Base-by-base conservation (phyloP, 2,329 filamentous ascomycete species). In the Westerdykella aurantiaca region DNA sequence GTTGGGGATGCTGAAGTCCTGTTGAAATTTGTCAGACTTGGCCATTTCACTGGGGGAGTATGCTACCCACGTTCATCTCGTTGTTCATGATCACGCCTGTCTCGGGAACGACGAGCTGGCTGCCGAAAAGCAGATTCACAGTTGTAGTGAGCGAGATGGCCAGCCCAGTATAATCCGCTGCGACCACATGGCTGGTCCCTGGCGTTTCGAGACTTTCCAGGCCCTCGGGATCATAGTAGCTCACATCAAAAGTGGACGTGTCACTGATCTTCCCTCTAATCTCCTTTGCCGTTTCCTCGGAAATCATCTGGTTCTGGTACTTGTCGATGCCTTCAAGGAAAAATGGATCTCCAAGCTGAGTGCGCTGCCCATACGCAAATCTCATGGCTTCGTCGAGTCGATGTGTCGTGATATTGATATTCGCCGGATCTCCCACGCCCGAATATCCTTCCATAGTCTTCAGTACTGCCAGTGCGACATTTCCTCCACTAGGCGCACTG, bases 341-440 rank as follows among this genome's bases (percentile, higher is more conserved):
- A 1, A 71, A 73, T 0, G 91, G 93, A 63, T 97, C 93, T 4
- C 89, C 91, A 0, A 97, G 77, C 22, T 83, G 76, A n/a, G 81
- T 76, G 45, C 89, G 82, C 55, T 74, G 66, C 31, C 84, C 89
- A 62, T 96, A 97, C 2, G 81, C 89, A 64, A 95, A 97, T 17
- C 88, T 80, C 71, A 95, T 88, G 11, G 89, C 85, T 72, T 97
- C 93, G 58, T 88, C 81, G 51, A 95, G 77, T 12, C 86, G 80
- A 67, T 97, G 93, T 0, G 83, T 84, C 31, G 83, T 88, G 0
- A 94, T 70, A 53, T 88, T 83, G 16, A 78, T 52, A 14, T 67
- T 69, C 35, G 78, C 70, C 1, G 71, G 67, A 1, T 80, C 69
- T 14, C 80, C 82, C 38, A 91, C 81, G 31, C 71, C 66, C 0